Evolutionary conservation across 2,329 filamentous ascomycete genomes (phyloP).

Genomic region (Xenoacremonium recifei): DNA sequence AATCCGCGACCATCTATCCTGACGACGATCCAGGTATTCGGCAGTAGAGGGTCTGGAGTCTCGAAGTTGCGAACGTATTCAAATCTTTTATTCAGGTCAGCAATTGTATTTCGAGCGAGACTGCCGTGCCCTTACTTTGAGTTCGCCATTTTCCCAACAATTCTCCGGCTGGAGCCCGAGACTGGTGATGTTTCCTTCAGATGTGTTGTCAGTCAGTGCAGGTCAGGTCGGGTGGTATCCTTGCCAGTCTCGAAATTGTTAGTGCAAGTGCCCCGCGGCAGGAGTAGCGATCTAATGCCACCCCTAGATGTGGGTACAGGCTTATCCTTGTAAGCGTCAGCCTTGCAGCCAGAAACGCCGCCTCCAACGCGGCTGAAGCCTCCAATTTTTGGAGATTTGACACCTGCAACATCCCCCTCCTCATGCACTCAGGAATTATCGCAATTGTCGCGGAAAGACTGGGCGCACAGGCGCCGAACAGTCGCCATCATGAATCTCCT

Average conservation of each 20-base stretch:
- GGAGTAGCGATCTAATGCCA: conserved; percentile 9
- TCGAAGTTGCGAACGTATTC: conserved; percentile 94
- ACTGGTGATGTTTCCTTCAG: too few species aligned
- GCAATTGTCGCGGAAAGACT: conserved; percentile 8
- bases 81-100: too few species aligned
- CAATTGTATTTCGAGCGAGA: too few species aligned
- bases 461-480: not conserved
- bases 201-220: too few species aligned
- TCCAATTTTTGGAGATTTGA: conserved; percentile 18
- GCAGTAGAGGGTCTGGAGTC: conserved; percentile 74
- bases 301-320: conserved; percentile 1
- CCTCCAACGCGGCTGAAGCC: conserved; percentile 22
- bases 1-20: conserved; percentile 93
- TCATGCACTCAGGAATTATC: conserved; percentile 21
- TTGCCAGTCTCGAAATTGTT: too few species aligned
- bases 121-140: conserved; percentile 57
- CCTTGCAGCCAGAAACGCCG: conserved; percentile 30
- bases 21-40: conserved; percentile 94
- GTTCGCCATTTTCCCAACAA: conserved; percentile 50
- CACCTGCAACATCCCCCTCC: conserved; percentile 14
- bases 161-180: too few species aligned
- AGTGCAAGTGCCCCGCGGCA: conserved; percentile 18
- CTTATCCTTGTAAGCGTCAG: too few species aligned
- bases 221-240: too few species aligned
- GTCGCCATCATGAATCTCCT: conserved; percentile 52